Percentiles rank a stretch among this genome's conserved stretches.
These are phyloP conservation scores for Lantana camara DNA, from an alignment of 257 asterid genomes.

Conservation along the genomic window DNA sequence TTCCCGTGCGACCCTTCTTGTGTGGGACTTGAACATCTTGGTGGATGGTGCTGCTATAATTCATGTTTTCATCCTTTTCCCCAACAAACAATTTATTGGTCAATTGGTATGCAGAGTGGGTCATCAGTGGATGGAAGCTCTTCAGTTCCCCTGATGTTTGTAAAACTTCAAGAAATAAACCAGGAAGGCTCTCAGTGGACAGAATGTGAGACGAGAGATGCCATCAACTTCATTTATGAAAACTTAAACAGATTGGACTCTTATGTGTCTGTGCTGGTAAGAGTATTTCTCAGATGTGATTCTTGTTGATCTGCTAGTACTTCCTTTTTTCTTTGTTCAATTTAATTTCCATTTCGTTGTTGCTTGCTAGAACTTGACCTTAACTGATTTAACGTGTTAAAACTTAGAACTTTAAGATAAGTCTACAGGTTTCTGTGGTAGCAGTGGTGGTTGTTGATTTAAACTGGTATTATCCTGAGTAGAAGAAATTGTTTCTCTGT, in stretches of 20 bases:
- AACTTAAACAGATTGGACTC: slow-evolving; percentile 77
- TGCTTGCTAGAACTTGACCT: slow-evolving; percentile 13
- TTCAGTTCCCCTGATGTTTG: slow-evolving; percentile 78
- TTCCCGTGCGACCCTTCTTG: slow-evolving; percentile 21
- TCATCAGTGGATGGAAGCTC: slow-evolving; percentile 90
- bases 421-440: not conserved
- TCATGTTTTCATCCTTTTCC: slow-evolving; percentile 17
- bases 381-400: slow-evolving; percentile 1
- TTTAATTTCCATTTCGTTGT: slow-evolving; percentile 20
- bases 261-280: slow-evolving; percentile 80
- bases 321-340: slow-evolving; percentile 9
- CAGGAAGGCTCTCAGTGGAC: slow-evolving; percentile 93
- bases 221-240: slow-evolving; percentile 72
- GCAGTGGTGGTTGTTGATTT: not conserved
- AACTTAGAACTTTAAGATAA: not conserved
- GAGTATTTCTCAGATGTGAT: slow-evolving; percentile 34
- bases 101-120: slow-evolving; percentile 64
- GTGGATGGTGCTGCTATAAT: slow-evolving; percentile 16
- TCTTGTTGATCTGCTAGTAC: slow-evolving; percentile 22
- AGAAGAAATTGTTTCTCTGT: not conserved
- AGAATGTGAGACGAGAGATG: slow-evolving; percentile 78
- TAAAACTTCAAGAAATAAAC: slow-evolving; percentile 84
- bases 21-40: slow-evolving; percentile 4
- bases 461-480: not conserved
- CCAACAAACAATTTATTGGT: slow-evolving; percentile 23